A percentile compares a stretch with the other conserved stretches of the same genome.
Conservation (phyloP, 2,329 filamentous ascomycete species). For the Canariomyces notabilis region DNA sequence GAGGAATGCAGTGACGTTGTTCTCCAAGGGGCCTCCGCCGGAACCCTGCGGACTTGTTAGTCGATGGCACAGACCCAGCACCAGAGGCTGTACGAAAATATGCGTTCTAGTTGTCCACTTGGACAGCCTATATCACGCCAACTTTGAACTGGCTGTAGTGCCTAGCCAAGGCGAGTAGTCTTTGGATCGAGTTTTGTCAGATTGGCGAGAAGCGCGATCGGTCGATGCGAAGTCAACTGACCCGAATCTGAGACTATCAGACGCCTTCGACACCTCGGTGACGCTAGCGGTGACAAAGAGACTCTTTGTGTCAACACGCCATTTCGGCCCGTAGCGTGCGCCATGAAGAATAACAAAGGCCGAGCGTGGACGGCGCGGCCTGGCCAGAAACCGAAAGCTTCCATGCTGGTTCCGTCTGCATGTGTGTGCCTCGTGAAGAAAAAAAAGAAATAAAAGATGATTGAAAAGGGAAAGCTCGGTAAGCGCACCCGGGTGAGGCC, state of each 20-base stretch:
- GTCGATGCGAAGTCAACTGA: too few relatives aligned
- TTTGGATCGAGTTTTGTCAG: too few relatives aligned
- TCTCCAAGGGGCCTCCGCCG: slow-evolving; percentile 83
- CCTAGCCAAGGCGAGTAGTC: too few relatives aligned
- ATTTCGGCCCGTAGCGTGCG: background rate
- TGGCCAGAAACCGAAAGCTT: background rate
- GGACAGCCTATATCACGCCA: background rate
- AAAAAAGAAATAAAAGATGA: background rate
- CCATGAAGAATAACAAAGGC: background rate
- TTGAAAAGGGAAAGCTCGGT: too few relatives aligned
- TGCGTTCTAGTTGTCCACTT: background rate
- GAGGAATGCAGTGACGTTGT: slow-evolving; percentile 83
- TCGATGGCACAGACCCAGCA: background rate
- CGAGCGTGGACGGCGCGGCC: background rate
- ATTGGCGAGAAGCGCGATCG: too few relatives aligned
- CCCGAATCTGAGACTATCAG: background rate
- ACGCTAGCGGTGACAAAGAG: too few relatives aligned
- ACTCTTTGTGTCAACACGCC: too few relatives aligned
- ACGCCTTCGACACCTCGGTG: background rate
- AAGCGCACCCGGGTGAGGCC: background rate
- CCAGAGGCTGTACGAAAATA: background rate
- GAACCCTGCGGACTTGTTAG: slow-evolving; percentile 59
- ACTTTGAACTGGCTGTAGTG: background rate
- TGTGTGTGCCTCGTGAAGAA: background rate
- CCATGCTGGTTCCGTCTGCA: background rate